Evolutionary conservation across 768 basidiomycete genomes (phyloP).

Genomic region (Clitopilus passeckerianus): DNA sequence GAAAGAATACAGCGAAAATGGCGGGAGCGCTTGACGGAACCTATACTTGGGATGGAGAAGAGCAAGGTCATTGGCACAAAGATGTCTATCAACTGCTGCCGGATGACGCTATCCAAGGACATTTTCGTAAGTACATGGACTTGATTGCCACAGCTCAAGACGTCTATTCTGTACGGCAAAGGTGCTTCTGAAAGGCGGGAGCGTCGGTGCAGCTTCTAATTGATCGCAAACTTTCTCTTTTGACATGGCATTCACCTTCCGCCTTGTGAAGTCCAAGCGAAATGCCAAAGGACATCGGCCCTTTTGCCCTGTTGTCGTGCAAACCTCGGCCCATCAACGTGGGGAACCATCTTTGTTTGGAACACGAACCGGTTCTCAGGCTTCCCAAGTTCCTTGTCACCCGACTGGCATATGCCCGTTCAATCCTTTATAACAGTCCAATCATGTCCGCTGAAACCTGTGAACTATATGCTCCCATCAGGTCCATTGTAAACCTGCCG

Average conservation of each 20-base stretch:
- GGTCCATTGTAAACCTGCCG: not conserved
- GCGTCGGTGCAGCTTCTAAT: conserved; percentile 7
- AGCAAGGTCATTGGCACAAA: not conserved
- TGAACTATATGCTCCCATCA: not conserved
- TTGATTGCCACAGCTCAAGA: not conserved
- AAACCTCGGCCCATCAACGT: not conserved
- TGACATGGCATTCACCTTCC: conserved; percentile 11
- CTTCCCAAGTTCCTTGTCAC: not conserved
- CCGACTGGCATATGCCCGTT: not conserved
- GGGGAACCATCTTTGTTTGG: not conserved
- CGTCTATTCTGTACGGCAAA: not conserved
- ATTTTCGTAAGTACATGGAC: not conserved
- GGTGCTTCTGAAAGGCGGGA: conserved; percentile 4
- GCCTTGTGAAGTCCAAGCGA: conserved; percentile 7
- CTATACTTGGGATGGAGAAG: not conserved
- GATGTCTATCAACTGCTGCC: not conserved
- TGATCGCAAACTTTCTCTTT: conserved; percentile 11
- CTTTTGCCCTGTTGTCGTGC: not conserved
- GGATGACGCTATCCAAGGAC: not conserved
- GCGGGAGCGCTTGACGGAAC: not conserved
- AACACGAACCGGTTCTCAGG: not conserved
- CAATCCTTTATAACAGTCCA: not conserved
- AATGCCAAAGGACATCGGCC: not conserved
- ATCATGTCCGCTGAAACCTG: not conserved
- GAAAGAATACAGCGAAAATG: not conserved